Evolutionary conservation across 2,329 filamentous ascomycete genomes (phyloP).

Genomic region (Aschersonia sp.): DNA sequence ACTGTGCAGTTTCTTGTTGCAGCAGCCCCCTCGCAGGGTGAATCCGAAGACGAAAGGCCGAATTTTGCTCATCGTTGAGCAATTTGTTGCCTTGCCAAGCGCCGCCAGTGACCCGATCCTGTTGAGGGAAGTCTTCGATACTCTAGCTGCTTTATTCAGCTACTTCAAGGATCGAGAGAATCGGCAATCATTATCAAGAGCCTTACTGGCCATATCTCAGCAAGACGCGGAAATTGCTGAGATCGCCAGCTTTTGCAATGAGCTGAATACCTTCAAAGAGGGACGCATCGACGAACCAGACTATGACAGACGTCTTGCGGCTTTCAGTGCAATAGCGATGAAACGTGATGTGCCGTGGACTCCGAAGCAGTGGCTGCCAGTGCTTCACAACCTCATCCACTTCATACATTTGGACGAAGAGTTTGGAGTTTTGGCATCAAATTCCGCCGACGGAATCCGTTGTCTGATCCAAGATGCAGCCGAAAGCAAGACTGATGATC

Average conservation of each 20-base stretch:
- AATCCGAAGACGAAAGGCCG: slow-evolving; percentile 71
- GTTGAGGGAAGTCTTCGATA: slow-evolving; percentile 53
- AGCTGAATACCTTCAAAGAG: slow-evolving; percentile 66
- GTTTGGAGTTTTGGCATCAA: slow-evolving; percentile 64
- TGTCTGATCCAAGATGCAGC: slow-evolving; percentile 57
- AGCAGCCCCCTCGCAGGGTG: slow-evolving; percentile 72
- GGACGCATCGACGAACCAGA: slow-evolving; percentile 72
- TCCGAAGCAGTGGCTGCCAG: slow-evolving; percentile 67
- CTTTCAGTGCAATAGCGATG: slow-evolving; percentile 60
- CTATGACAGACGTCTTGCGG: slow-evolving; percentile 66
- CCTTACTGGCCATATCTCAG: slow-evolving; percentile 56
- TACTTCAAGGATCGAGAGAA: slow-evolving; percentile 78
- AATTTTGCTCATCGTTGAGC: slow-evolving; percentile 65
- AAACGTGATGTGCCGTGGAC: slow-evolving; percentile 45
- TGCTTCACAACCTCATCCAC: slow-evolving; percentile 81
- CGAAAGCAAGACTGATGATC: slow-evolving; percentile 18
- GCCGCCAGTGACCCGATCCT: slow-evolving; percentile 27
- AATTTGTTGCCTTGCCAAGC: slow-evolving; percentile 56
- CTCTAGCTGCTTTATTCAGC: slow-evolving; percentile 69
- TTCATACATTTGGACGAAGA: slow-evolving; percentile 80
- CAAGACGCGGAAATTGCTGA: slow-evolving; percentile 45
- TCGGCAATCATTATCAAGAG: slow-evolving; percentile 57
- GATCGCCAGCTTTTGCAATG: slow-evolving; percentile 56
- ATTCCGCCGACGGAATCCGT: slow-evolving; percentile 68
- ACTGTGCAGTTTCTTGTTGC: slow-evolving; percentile 67